These are phyloP conservation scores for Citrullus mucosospermus DNA, from an alignment of 306 rosid genomes.

Conservation along the genomic window DNA sequence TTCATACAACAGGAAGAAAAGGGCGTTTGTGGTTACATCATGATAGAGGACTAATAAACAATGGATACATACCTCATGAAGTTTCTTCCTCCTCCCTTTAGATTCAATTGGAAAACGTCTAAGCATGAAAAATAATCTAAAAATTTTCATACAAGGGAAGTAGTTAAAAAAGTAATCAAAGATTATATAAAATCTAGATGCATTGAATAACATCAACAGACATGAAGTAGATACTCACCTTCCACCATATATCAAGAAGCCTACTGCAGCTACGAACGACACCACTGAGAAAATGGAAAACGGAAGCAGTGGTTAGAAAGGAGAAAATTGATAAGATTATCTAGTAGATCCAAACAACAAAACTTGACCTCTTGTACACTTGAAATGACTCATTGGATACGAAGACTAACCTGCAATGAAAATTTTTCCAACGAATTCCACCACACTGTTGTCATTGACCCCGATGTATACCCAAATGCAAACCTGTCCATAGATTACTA, in stretches of 20 bases:
- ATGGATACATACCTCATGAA: constrained; percentile 66
- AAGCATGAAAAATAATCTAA: constrained; percentile 91
- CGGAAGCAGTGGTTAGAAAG: background rate
- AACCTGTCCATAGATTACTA: constrained; percentile 34
- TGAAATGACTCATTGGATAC: background rate
- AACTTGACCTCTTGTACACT: constrained; percentile 6
- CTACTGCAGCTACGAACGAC: constrained; percentile 79
- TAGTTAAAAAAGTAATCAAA: constrained; percentile 2
- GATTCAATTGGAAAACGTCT: constrained; percentile 96
- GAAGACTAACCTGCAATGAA: constrained; percentile 76
- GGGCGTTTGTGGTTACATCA: background rate
- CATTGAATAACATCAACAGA: constrained; percentile 5
- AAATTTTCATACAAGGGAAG: background rate
- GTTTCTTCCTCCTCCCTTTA: constrained; percentile 95
- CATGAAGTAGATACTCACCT: constrained; percentile 45
- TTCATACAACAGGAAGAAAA: background rate
- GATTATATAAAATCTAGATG: constrained; percentile 2
- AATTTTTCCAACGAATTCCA: constrained; percentile 56
- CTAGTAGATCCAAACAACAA: constrained; percentile 10
- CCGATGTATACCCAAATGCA: constrained; percentile 86
- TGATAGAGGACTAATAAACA: constrained; percentile 13
- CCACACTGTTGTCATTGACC: constrained; percentile 43
- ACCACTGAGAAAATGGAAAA: constrained; percentile 32
- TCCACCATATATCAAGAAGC: constrained; percentile 94
- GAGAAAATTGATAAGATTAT: background rate